Percentiles rank a stretch among this genome's conserved stretches.
These are phyloP conservation scores for Schoenoplectus triqueter DNA, from an alignment of 202 grass and related monocot genomes.

Conservation along the genomic window DNA sequence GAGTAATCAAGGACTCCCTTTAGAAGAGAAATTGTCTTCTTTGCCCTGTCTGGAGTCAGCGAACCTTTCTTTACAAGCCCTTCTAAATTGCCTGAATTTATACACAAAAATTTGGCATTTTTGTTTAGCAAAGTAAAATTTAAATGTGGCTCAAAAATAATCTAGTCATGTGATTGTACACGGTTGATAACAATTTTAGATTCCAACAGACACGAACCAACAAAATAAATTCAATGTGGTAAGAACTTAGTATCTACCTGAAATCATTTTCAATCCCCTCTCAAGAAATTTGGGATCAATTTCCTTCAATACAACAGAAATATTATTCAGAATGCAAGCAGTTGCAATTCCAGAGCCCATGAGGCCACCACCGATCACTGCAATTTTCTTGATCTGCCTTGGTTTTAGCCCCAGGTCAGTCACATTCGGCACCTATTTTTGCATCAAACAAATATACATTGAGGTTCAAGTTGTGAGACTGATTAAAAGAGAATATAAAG, in stretches of 20 bases:
- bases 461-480: conserved; percentile 4
- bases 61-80: conserved; percentile 91
- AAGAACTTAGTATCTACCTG: conserved; percentile 54
- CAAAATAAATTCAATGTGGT: conserved; percentile 9
- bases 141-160: background rate
- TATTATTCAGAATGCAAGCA: conserved; percentile 75
- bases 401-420: conserved; percentile 91
- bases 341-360: conserved; percentile 99
- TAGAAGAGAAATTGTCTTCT: conserved; percentile 76
- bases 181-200: background rate
- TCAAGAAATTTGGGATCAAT: conserved; percentile 77
- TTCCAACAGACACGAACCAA: background rate
- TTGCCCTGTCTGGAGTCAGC: conserved; percentile 85
- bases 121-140: conserved; percentile 14
- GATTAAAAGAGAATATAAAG: background rate
- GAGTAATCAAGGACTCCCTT: conserved; percentile 86
- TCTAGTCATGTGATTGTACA: conserved; percentile 8
- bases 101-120: background rate
- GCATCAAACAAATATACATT: conserved; percentile 25
- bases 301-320: conserved; percentile 92
- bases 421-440: conserved; percentile 83
- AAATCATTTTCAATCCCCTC: conserved; percentile 87
- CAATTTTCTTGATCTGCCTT: conserved; percentile 82
- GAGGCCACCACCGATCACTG: conserved; percentile 96
- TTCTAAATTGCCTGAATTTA: conserved; percentile 77